Conservation (phyloP, 2,329 filamentous ascomycete genomes). For the Aspergillus neotritici region DNA sequence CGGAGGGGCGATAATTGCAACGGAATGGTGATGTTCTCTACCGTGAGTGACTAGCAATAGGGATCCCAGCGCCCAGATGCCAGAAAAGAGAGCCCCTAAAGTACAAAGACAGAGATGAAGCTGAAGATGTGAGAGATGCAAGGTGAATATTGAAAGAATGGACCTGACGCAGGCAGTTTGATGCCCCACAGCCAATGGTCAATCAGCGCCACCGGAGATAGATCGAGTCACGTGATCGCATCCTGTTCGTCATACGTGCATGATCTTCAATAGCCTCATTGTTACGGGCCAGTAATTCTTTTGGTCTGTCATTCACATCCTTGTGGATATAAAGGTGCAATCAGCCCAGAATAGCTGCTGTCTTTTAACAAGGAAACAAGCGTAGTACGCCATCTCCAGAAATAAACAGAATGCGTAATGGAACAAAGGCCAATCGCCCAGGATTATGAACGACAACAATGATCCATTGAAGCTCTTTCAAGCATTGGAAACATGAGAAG, state of each 20-base stretch:
- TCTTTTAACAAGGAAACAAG: too few relatives aligned
- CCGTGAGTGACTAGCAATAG: too few relatives aligned
- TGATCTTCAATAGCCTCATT: neutral
- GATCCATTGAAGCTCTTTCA: neutral
- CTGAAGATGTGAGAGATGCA: neutral
- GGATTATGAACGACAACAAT: neutral
- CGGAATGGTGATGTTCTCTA: too few relatives aligned
- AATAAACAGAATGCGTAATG: too few relatives aligned
- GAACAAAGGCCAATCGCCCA: too few relatives aligned
- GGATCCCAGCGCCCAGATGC: too few relatives aligned
- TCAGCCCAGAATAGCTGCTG: neutral
- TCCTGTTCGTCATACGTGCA: too few relatives aligned
- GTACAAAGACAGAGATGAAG: neutral
- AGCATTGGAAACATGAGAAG: too few relatives aligned
- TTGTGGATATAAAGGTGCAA: too few relatives aligned
- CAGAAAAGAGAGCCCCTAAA: neutral
- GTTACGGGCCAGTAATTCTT: neutral
- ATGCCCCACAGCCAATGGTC: conserved; percentile 17
- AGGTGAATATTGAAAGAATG: conserved; percentile 2
- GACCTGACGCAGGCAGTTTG: conserved; percentile 5
- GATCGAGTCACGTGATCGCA: conserved; percentile 8
- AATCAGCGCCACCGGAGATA: conserved; percentile 1
- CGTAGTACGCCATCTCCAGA: too few relatives aligned
- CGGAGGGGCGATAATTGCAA: too few relatives aligned
- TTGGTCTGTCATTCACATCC: neutral